A percentile compares a stretch with the other conserved stretches of the same genome.
Evolutionary conservation across 2,329 filamentous ascomycete species (phyloP).

Genomic region (Neopestalotiopsis sp.): DNA sequence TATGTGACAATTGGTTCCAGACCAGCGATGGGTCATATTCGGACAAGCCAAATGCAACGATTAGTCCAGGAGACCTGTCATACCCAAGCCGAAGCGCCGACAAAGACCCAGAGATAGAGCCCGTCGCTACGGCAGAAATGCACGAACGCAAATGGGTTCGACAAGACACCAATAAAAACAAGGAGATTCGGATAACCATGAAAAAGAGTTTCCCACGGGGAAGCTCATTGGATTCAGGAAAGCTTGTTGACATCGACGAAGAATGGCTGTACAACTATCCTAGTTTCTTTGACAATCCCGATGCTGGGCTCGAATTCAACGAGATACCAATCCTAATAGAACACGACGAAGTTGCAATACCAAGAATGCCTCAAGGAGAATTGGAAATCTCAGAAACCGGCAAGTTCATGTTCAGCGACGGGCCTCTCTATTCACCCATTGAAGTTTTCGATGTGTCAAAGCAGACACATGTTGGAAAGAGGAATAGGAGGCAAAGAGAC

Average conservation of each 20-base stretch:
- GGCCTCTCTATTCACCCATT: neutral
- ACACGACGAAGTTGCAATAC: neutral
- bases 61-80: too few species aligned
- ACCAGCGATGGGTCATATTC: too few species aligned
- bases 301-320: too few species aligned
- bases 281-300: slow-evolving; percentile 9
- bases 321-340: neutral
- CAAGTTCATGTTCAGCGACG: neutral
- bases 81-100: too few species aligned
- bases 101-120: too few species aligned
- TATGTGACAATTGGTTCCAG: too few species aligned
- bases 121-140: too few species aligned
- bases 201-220: slow-evolving; percentile 21
- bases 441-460: neutral
- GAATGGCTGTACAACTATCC: slow-evolving; percentile 29
- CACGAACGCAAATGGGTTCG: too few species aligned
- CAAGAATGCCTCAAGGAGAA: neutral
- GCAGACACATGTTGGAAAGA: neutral
- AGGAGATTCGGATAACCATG: neutral
- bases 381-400: neutral
- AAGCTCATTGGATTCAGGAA: slow-evolving; percentile 19
- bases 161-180: neutral
- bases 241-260: slow-evolving; percentile 20
- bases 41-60: slow-evolving; percentile 20
- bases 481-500: slow-evolving; percentile 19